phyloP scores from a whole-genome alignment of 2,329 filamentous ascomycete genomes.

The Colletotrichum kahawae region DNA sequence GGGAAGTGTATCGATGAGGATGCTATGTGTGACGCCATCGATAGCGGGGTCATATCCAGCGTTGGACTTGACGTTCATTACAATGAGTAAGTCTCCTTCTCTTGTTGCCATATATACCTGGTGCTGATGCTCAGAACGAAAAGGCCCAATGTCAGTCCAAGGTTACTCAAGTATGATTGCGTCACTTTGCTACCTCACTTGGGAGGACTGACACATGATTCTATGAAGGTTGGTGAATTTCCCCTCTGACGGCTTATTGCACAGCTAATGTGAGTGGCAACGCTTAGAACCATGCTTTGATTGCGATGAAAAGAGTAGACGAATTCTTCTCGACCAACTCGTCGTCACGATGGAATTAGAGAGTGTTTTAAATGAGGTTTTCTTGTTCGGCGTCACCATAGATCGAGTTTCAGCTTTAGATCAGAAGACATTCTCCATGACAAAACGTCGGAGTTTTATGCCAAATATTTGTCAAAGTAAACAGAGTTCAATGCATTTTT shows the following conservation, averaged over 20 bases:
- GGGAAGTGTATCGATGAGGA: constrained; percentile 26
- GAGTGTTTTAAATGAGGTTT: fast-evolving
- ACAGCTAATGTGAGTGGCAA: fast-evolving
- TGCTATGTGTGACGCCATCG: constrained; percentile 22
- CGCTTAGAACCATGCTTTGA: neutral
- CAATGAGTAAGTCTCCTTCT: constrained; percentile 10
- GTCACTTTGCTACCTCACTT: constrained; percentile 5
- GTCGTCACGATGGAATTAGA: fast-evolving
- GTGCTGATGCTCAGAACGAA: neutral
- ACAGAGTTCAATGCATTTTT: too few species aligned
- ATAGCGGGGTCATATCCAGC: constrained; percentile 9
- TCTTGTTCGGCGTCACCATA: neutral
- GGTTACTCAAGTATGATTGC: neutral
- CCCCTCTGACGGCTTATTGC: neutral
- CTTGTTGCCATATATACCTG: fast-evolving
- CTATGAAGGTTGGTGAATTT: neutral
- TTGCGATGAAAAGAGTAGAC: neutral
- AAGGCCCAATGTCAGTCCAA: neutral
- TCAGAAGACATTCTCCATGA: too few species aligned
- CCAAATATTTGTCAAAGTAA: too few species aligned
- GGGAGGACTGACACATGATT: neutral
- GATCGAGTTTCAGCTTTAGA: too few species aligned
- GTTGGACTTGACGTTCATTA: constrained; percentile 25
- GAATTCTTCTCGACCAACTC: neutral
- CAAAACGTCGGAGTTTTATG: too few species aligned